Evolutionary conservation across 352 stramenopile species (phyloP).

Genomic region (Halophytophthora batemanensis): DNA sequence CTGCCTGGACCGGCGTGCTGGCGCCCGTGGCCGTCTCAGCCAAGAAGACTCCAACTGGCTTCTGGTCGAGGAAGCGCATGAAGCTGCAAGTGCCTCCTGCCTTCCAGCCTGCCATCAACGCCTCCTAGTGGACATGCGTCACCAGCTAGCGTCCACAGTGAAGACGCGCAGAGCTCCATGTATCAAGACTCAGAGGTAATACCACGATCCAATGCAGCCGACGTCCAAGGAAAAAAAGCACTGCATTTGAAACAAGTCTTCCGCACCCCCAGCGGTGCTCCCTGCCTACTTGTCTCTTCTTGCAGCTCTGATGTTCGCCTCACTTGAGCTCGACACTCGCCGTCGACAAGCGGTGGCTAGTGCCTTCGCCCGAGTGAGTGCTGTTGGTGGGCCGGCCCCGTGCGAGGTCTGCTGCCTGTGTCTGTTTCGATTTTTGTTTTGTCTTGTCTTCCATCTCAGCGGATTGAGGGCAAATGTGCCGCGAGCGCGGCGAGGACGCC

Average conservation of each 20-base stretch:
- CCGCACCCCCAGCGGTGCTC: too few relatives aligned
- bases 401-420: constrained; percentile 21
- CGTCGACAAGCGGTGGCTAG: constrained; percentile 22
- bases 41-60: constrained; percentile 24
- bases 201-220: too few relatives aligned
- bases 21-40: constrained; percentile 15
- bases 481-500: too few relatives aligned
- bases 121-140: constrained; percentile 13
- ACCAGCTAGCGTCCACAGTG: background rate
- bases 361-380: constrained; percentile 17
- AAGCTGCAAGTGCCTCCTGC: constrained; percentile 48
- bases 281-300: constrained; percentile 7
- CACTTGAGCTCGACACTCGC: too few relatives aligned
- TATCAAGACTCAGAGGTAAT: too few relatives aligned
- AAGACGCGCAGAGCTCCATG: too few relatives aligned
- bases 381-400: constrained; percentile 17
- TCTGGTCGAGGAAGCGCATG: constrained; percentile 58
- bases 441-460: constrained; percentile 27
- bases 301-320: too few relatives aligned
- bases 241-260: too few relatives aligned
- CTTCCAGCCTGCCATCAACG: constrained; percentile 44
- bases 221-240: too few relatives aligned
- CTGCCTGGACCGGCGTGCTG: constrained; percentile 53
- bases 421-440: constrained; percentile 47
- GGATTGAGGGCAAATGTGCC: too few relatives aligned